Evolutionary conservation across 1,139 yeast species (phyloP), one percentile per base, ranked within the genome.

Genomic region (Saccharomyces hybrid): DNA sequence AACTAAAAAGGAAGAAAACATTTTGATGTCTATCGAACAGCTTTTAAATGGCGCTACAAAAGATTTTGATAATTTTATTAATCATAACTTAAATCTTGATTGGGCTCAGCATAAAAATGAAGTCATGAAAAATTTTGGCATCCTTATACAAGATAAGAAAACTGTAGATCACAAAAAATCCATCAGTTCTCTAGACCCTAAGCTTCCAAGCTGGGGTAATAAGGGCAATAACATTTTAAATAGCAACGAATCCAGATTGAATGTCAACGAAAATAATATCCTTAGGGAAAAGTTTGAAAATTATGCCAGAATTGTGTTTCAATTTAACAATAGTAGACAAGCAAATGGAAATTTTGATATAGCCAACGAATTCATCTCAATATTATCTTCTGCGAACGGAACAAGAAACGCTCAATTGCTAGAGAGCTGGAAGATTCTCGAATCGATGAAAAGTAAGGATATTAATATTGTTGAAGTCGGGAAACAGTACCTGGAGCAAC

Each of bases 101-200:
- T 93, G 98, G 97, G 82, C 83, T 57, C 80, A 80, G 52, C 81
- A 90, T 61, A 83, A 88, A 62, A 83, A 82, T 56, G 87, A 84
- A 61, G 78, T 89, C 53, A 80, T 88, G 66, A 82, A 82, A 60
- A 81, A 84, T 25, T 80, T 88, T 61, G 90, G 91, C 0, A 74
- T 78, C 29, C 64, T 65, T 27, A 50, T 16, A 38, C 48, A 6
- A 48, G 46, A 49, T 20, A 32, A 51, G 28, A 71, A 72, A 51
- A 73, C 71, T 16, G 70, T 71, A 55, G 73, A 70, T 29, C 51
- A 49, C 23, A 47, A 31, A 4, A 14, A 26, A 13, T 29, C 20
- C 4, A 16, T 38, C 23, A 38, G 44, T 8, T 16, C 47, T 11
- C 13, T 47, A 13, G 50, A 67, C 67, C 71, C 69, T 26, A 65